Base-by-base conservation (phyloP, 1,284 basidiomycete species). In the Cryptococcus sp. region DNA sequence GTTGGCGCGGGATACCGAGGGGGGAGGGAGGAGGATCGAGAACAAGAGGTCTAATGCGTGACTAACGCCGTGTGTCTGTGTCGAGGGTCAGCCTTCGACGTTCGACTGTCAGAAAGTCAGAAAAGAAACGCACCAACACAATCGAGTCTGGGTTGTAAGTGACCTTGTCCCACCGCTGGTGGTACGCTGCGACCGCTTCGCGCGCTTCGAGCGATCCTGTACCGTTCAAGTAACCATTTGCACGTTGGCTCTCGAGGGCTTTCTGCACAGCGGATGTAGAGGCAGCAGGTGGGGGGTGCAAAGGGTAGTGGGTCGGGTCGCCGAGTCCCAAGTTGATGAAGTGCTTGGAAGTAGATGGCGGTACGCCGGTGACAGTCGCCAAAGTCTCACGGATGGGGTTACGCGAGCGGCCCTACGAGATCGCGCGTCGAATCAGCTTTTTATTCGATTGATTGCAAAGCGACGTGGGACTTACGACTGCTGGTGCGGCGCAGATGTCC, bases 321-420 rank as follows among this genome's bases (percentile, higher is more conserved):
- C 77, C 77, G 1, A 79, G 62, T 13, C 76, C 78, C 46, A 79
- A 69, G 62, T 79, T 78, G 67, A 79, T 75, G n/a, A 76, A 51
- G 10, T 71, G 57, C 52, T 78, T 75, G 16, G 67, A 54, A 4
- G 68, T 66, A 6, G 57, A 47, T 2, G 68, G 67, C 0, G 59
- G 50, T 7, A 53, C 64, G 23, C 65, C 52, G n/a, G 67, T 71
- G 23, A 73, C 65, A 16, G 67, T 60, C 10, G 71, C 72, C 3
- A 76, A 55, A 8, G 71, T 69, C 17, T 69, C 60, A 3, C 74
- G 64, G 48, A 76, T 73, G 5, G 71, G 68, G 66, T 76, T 76
- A 27, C 62, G 64, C 2, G 70, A 71, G 23, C 60, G 55, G 42
- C 53, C 57, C 71, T 74, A 57, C 10, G 44, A 16, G 5, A 31